Evolutionary conservation across 768 basidiomycete genomes (phyloP).

Genomic region (Ramaria sp.): DNA sequence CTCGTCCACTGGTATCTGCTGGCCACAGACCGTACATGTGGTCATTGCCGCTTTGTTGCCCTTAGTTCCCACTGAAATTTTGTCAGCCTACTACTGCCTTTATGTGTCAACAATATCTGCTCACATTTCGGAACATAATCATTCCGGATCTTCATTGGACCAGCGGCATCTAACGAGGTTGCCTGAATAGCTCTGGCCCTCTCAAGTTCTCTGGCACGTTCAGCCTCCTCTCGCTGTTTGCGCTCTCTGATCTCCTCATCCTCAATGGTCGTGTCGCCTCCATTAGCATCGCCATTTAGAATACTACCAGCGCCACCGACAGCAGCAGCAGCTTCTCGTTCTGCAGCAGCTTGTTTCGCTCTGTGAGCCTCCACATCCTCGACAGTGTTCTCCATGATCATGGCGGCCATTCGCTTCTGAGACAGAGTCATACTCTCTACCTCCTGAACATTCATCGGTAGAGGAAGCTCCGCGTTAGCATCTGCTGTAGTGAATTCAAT

Average conservation of each 20-base stretch:
- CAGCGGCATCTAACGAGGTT: conserved; percentile 58
- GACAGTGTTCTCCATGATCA: conserved; percentile 93
- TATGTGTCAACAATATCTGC: conserved; percentile 10
- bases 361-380: conserved; percentile 80
- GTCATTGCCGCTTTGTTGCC: conserved; percentile 62
- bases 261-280: conserved; percentile 83
- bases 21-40: conserved; percentile 89
- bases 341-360: conserved; percentile 74
- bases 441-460: conserved; percentile 93
- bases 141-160: conserved; percentile 88
- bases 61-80: conserved; percentile 50
- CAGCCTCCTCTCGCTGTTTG: conserved; percentile 62
- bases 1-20: conserved; percentile 92
- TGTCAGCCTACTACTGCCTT: conserved; percentile 2
- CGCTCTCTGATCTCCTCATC: conserved; percentile 48
- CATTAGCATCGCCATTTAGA: conserved; percentile 51
- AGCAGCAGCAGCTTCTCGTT: conserved; percentile 75
- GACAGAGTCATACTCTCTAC: conserved; percentile 94
- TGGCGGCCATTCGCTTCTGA: conserved; percentile 95
- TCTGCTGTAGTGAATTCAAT: conserved; percentile 96
- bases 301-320: conserved; percentile 48
- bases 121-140: conserved; percentile 91
- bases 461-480: conserved; percentile 80
- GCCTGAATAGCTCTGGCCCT: conserved; percentile 75
- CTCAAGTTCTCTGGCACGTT: conserved; percentile 57